Base-by-base conservation (phyloP, 768 basidiomycete species). In the Pleurotus platypus region DNA sequence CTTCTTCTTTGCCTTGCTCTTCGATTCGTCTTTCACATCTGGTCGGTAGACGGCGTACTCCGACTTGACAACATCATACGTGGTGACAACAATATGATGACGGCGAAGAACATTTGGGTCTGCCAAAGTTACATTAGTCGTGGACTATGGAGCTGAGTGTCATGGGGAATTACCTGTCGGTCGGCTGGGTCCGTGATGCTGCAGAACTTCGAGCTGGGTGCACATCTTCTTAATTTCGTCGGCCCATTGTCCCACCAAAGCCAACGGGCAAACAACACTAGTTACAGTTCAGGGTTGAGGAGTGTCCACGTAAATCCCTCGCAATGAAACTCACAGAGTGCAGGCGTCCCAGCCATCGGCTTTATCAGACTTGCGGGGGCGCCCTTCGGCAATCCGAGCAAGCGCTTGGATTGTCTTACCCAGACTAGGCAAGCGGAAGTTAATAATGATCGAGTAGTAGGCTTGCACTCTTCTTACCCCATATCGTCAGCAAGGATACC, bases 351-450 rank as follows among this genome's bases (percentile, higher is more conserved):
- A 95, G 0, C 92, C 91, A 12, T 84, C 86, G 18, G 78, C 78
- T 60, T 77, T 81, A 63, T 96, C 91, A 4, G 80, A 78, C 59
- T 85, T 84, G 16, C 77, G 82, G 6, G 90, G 82, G 3, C 83
- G 79, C 0, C 92, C 90, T 56, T 94, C 92, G 0, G 92, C 85
- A 42, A 99, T 95, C 1, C 93, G 83, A 0, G 89, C 81, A 11
- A 98, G 74, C 0, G 91, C 90, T 65, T 98, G 96, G 20, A 98
- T 90, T 0, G 97, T 99, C 73, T 94, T 93, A 1, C 90, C 90
- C 1, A 92, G 77, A 58, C 89, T 90, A 54, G 5, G 16, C 35
- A 43, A 51, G 40, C n/a, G 20, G 30, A 27, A 38, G 27, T 30
- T 26, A 26, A 46, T 16, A 5, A 35, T 20, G 30, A 24, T 49